Evolutionary conservation across 768 basidiomycete species (phyloP).

Genomic region (Tricholoma terreum): DNA sequence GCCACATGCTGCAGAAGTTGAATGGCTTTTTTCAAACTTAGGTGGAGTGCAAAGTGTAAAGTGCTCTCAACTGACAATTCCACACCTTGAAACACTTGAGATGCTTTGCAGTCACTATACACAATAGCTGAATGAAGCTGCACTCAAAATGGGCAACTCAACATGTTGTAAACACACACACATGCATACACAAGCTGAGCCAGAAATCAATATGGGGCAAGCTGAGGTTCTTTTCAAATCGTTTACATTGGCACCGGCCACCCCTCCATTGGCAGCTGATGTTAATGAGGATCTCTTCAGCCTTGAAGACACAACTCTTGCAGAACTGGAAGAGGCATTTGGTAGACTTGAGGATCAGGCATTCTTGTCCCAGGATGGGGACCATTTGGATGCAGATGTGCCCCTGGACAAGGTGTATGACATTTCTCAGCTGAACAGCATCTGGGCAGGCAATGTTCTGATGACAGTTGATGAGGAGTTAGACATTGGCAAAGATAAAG

Average conservation of each 20-base stretch:
- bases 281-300: no score
- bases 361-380: neutral
- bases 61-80: conserved; percentile 15
- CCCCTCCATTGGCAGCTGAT: no score
- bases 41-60: conserved; percentile 17
- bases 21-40: conserved; percentile 21
- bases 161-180: no score
- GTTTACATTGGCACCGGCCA: no score
- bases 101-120: no score
- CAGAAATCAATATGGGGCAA: neutral
- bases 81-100: conserved; percentile 13
- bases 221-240: neutral
- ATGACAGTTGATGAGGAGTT: neutral
- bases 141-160: no score
- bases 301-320: neutral
- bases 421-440: neutral
- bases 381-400: neutral
- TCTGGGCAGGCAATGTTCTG: neutral
- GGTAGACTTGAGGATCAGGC: neutral
- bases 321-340: neutral
- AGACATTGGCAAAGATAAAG: neutral
- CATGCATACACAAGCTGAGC: no score
- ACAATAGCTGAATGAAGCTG: neutral
- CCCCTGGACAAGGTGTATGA: neutral
- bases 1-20: conserved; percentile 25